Percentiles rank a stretch among this genome's conserved stretches.
Evolutionary conservation across 139 green algal genomes (phyloP).

Genomic region (Edaphochlamys debaryana): DNA sequence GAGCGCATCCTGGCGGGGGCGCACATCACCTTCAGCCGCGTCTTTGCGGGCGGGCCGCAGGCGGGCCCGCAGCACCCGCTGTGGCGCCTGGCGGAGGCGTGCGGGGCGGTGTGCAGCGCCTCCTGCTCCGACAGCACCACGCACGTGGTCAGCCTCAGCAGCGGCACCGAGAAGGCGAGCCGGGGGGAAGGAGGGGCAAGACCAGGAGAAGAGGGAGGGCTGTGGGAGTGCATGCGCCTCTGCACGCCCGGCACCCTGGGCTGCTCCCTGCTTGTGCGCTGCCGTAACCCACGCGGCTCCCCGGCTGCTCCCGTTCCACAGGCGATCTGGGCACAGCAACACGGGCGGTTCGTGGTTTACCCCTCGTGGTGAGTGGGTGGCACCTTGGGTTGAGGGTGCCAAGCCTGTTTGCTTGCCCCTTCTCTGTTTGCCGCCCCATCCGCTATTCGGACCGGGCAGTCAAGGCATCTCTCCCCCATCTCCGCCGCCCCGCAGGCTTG

Average conservation of each 20-base stretch:
- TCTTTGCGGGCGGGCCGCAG: slow-evolving; percentile 45
- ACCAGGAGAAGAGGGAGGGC: not conserved
- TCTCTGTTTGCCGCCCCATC: not conserved
- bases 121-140: slow-evolving; percentile 54
- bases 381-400: not conserved
- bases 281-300: too few relatives aligned
- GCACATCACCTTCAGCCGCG: slow-evolving; percentile 69
- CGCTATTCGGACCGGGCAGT: not conserved
- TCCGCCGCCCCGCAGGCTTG: slow-evolving; percentile 54
- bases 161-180: slow-evolving; percentile 73
- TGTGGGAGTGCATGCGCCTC: not conserved
- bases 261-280: not conserved
- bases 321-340: slow-evolving; percentile 60
- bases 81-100: slow-evolving; percentile 71
- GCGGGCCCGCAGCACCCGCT: slow-evolving; percentile 57
- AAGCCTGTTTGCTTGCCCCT: not conserved
- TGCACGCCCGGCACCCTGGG: not conserved
- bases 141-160: slow-evolving; percentile 66
- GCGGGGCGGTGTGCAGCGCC: slow-evolving; percentile 55
- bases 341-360: slow-evolving; percentile 57
- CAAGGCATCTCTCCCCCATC: not conserved
- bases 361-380: slow-evolving; percentile 57
- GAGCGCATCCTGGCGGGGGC: slow-evolving; percentile 57
- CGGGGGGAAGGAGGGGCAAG: not conserved
- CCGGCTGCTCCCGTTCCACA: slow-evolving; percentile 2